These are phyloP conservation scores for Candida argentea DNA, from an alignment of 805 yeast species.

Conservation along the genomic window DNA sequence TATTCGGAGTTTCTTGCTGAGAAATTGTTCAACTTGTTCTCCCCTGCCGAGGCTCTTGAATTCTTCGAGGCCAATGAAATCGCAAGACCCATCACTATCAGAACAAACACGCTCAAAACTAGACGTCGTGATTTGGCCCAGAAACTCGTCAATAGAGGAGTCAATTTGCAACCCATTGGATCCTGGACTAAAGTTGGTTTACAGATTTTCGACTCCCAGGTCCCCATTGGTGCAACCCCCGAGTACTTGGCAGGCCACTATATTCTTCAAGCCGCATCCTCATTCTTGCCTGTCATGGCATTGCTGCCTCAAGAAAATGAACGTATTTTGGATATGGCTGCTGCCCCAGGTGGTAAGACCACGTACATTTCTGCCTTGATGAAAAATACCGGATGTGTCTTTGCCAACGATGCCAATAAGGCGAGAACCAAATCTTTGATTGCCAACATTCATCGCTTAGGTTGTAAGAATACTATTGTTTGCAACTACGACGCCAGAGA, in stretches of 20 bases:
- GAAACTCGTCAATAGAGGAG: slow-evolving; percentile 91
- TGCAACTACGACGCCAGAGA: slow-evolving; percentile 98
- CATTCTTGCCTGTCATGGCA: slow-evolving; percentile 97
- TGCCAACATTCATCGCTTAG: slow-evolving; percentile 95
- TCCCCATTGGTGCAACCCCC: slow-evolving; percentile 99
- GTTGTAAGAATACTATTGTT: slow-evolving; percentile 92
- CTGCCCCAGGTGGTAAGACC: slow-evolving; percentile 99
- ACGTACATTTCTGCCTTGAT: slow-evolving; percentile 90
- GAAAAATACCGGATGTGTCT: slow-evolving; percentile 96
- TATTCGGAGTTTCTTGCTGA: slow-evolving; percentile 88
- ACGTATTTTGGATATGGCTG: slow-evolving; percentile 96
- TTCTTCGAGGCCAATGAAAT: slow-evolving; percentile 98
- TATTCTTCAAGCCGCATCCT: slow-evolving; percentile 96
- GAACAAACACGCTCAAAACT: slow-evolving; percentile 94
- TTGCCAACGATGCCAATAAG: slow-evolving; percentile 95
- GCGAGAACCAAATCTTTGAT: slow-evolving; percentile 92
- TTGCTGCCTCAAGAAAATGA: slow-evolving; percentile 95
- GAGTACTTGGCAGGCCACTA: slow-evolving; percentile 97
- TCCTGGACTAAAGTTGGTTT: slow-evolving; percentile 97
- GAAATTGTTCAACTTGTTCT: slow-evolving; percentile 80
- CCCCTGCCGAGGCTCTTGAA: slow-evolving; percentile 95
- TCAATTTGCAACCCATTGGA: slow-evolving; percentile 93
- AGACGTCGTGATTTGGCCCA: slow-evolving; percentile 95
- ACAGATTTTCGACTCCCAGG: slow-evolving; percentile 95
- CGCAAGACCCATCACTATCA: slow-evolving; percentile 89